Base-by-base conservation (phyloP, 108 stramenopile genomes). In the Tribonema minus region DNA sequence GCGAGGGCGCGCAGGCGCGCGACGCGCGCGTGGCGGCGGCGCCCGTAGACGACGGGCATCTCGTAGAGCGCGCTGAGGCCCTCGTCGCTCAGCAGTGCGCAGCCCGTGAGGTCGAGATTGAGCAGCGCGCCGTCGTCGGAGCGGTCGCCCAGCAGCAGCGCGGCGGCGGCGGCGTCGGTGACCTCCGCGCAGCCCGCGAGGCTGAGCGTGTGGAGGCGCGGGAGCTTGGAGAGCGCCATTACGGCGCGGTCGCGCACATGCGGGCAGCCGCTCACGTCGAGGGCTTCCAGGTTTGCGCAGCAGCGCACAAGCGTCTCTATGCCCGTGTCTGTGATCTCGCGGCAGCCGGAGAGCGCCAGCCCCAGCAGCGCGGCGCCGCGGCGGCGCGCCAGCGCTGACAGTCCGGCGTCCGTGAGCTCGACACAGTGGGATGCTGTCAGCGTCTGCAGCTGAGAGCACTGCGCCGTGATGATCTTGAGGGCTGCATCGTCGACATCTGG, bases 201-300 rank as follows among this genome's bases (percentile, higher is more conserved):
- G n/a, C 35, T 64, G 27, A 75, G 46, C 9, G 40, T 28, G 7
- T 66, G 62, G 3, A 75, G 46, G 40, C 62, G 31, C 0, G 4
- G 27, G 23, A 75, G 64, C 41, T 38, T 25, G 35, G 64, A 66
- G 15, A 75, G 32, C 2, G 74, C 74, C 33, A 54, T 66, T 27
- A 75, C 63, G 9, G 74, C 64, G 27, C 74, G 61, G 34, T 75
- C 74, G 41, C 74, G n/a, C 64, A 75, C 74, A n/a, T 61, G 64
- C 39, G 74, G 74, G 28, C 74, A 75, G 2, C 74, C 74, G 41
- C 63, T 54, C n/a, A 75, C 64, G 37, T 66, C 64, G 35, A 75
- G 27, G 15, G 61, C 54, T 32, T 46, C 27, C 36, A 75, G 35
- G n/a, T 26, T 37, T 1, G 31, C 41, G 34, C 74, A 75, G 0